A percentile compares a stretch with the other conserved stretches of the same genome.
Conservation (phyloP, 257 asterid species). For the Mentha longifolia region DNA sequence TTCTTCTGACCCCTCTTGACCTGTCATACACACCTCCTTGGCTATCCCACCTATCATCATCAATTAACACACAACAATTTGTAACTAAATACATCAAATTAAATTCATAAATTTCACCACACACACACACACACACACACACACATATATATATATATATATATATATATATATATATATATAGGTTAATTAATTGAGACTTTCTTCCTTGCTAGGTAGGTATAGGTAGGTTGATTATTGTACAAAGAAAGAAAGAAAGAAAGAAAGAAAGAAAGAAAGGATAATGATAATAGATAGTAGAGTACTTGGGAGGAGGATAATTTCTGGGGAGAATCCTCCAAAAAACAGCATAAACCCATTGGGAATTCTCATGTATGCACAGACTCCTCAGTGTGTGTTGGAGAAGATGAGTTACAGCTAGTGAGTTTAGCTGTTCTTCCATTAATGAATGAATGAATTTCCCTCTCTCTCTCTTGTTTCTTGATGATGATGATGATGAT, state of each 20-base stretch:
- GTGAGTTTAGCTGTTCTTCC: constrained; percentile 88
- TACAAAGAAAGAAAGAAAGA: not conserved
- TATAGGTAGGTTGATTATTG: not conserved
- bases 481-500: constrained; percentile 17
- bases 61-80: not conserved
- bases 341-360: constrained; percentile 99
- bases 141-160: too few relatives aligned
- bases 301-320: constrained; percentile 98
- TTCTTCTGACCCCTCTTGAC: constrained; percentile 94
- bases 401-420: constrained; percentile 95
- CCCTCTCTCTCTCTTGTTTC: not conserved
- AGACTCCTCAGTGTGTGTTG: constrained; percentile 96
- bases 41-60: constrained; percentile 77
- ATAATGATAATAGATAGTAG: too few relatives aligned
- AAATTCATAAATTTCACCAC: not conserved
- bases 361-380: constrained; percentile 88
- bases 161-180: too few relatives aligned
- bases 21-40: constrained; percentile 97
- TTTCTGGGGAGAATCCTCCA: constrained; percentile 99
- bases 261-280: not conserved
- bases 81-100: too few relatives aligned
- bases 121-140: too few relatives aligned
- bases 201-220: not conserved
- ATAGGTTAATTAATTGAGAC: not conserved
- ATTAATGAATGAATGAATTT: constrained; percentile 17